Evolutionary conservation across 139 green algal species (phyloP), one percentile per base, ranked within the genome.

Genomic region (Nannochloris sp.): DNA sequence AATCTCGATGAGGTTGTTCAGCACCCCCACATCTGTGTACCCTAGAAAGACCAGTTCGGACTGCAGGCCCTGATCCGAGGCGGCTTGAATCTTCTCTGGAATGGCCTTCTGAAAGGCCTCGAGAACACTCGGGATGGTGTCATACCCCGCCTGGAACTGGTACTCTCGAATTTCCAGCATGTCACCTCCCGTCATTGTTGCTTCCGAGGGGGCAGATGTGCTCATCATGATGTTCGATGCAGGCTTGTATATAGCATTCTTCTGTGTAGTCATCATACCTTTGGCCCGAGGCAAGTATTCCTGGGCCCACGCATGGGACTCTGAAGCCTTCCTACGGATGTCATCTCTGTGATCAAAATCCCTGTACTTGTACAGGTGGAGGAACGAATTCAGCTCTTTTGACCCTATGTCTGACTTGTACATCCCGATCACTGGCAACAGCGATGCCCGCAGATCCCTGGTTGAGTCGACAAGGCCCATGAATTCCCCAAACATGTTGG

Each of bases 161-260:
- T 91, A 92, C 13, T 76, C 71, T 13, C 85, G 70, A 59, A 82
- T 48, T 74, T 91, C 85, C 40, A 89, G 90, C 63, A 91, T 71
- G 1, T 46, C 69, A 67, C 61, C 50, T 26, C 51, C 62, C 29
- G 68, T 51, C 14, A 62, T 40, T 11, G 33, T 8, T 40, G 6
- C 33, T 40, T 8, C 33, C 8, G 33, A 40, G 11, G 33, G 33
- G 33, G 33, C 33, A 40, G 33, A 40, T 40, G 33, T 1, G 6
- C 33, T 40, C 33, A 40, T 40, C 29, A 75, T 30, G 37, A 75
- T 61, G 3, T 20, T 46, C 13, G 61, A 44, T 6, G 68, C 51
- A 2, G 62, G 62, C 29, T 28, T 25, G 29, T 59, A 76, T 30
- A 76, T 67, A 29, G 49, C 67, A 56, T 33, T 62, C 23, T 76